Percentiles rank a stretch among this genome's conserved stretches.
Conservation (phyloP, 768 basidiomycete species). For the Guyanaporus albipodus region DNA sequence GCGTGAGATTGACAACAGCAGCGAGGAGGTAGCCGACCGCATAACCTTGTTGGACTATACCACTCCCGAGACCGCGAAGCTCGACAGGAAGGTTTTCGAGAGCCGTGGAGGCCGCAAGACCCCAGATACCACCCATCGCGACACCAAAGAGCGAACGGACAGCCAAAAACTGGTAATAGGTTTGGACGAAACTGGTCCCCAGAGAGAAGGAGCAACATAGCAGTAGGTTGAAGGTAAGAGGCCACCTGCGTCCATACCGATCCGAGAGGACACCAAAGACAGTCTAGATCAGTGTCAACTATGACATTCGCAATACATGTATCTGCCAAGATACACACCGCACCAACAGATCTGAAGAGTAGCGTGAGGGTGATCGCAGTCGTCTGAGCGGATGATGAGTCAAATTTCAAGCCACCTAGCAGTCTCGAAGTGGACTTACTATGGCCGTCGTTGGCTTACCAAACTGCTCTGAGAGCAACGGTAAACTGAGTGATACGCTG, state of each 20-base stretch:
- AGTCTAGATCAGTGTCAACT: conserved; percentile 30
- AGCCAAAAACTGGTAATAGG: conserved; percentile 74
- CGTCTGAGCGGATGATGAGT: conserved; percentile 38
- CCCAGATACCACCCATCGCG: conserved; percentile 91
- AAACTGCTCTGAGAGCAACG: conserved; percentile 48
- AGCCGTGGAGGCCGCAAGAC: conserved; percentile 74
- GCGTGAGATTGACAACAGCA: conserved; percentile 73
- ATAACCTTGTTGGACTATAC: conserved; percentile 91
- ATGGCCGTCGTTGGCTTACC: conserved; percentile 39
- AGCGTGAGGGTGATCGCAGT: conserved; percentile 89
- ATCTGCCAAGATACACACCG: conserved; percentile 40
- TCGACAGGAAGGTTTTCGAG: conserved; percentile 92
- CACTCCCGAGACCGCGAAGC: conserved; percentile 80
- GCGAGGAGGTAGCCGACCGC: conserved; percentile 84
- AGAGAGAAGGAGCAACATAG: conserved; percentile 72
- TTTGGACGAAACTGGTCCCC: conserved; percentile 75
- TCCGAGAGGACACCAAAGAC: conserved; percentile 83
- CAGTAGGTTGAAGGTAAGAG: conserved; percentile 71
- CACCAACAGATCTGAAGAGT: conserved; percentile 78
- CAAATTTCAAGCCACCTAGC: not conserved
- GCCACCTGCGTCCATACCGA: conserved; percentile 92
- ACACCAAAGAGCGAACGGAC: conserved; percentile 81
- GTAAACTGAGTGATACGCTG: conserved; percentile 61
- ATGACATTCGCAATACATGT: not conserved
- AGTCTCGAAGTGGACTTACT: conserved; percentile 28